Evolutionary conservation across 345 rosid genomes (phyloP).

Genomic region (Rhizophora mangle): DNA sequence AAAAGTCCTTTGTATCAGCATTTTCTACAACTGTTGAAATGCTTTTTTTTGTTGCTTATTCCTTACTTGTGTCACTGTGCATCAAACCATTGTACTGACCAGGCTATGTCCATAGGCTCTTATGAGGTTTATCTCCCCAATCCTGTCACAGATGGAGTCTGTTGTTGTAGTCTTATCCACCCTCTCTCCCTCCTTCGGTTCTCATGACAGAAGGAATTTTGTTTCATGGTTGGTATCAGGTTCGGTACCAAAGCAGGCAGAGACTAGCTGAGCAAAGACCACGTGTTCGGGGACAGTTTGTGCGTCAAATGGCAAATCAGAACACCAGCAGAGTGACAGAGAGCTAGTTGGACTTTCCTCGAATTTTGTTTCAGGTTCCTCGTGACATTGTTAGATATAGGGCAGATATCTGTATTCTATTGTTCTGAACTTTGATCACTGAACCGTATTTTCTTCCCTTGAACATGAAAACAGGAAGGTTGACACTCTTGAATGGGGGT

Average conservation of each 20-base stretch:
- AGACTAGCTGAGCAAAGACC: constrained; percentile 34
- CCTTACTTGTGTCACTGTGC: too few species aligned
- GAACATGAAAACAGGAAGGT: background rate
- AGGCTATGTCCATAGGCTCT: background rate
- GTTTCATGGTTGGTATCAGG: constrained; percentile 9
- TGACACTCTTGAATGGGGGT: background rate
- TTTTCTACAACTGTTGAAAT: too few species aligned
- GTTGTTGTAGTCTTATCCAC: too few species aligned
- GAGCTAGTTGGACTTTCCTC: background rate
- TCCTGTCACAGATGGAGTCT: too few species aligned
- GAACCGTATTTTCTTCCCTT: background rate
- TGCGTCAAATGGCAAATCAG: constrained; percentile 20
- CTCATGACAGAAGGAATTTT: too few species aligned
- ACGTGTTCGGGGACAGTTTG: constrained; percentile 33
- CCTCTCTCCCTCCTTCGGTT: too few species aligned
- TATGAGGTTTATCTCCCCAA: background rate
- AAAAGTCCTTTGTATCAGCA: too few species aligned
- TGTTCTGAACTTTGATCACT: background rate
- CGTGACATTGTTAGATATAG: background rate
- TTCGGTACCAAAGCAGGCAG: constrained; percentile 38
- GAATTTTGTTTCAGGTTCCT: background rate
- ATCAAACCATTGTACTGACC: too few species aligned
- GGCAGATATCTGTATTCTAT: background rate
- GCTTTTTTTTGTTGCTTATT: too few species aligned
- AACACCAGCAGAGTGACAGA: constrained; percentile 23